Evolutionary conservation across 2,329 filamentous ascomycete species (phyloP).

Genomic region (Chlorencoelia australis): DNA sequence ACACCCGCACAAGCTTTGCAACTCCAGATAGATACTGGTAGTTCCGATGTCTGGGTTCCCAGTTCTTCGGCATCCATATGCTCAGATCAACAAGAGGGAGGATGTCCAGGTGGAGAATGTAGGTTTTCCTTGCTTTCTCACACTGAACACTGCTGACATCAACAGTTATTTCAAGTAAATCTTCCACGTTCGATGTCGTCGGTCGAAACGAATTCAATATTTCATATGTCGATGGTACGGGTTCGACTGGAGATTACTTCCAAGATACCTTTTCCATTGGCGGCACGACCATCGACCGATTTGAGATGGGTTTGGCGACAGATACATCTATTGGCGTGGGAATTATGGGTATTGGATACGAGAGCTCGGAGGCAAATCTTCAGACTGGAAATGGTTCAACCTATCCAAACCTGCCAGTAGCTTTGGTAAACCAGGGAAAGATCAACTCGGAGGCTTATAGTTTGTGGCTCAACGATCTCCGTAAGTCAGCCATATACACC

Average conservation of each 20-base stretch:
- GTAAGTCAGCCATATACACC: slow-evolving; percentile 23
- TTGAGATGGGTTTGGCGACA: slow-evolving; percentile 46
- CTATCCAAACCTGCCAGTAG: slow-evolving; percentile 26
- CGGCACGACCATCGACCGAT: slow-evolving; percentile 36
- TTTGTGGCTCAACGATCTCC: slow-evolving; percentile 29
- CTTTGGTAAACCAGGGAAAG: slow-evolving; percentile 32
- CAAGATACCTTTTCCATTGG: slow-evolving; percentile 44
- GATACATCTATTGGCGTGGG: slow-evolving; percentile 41
- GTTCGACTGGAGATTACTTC: slow-evolving; percentile 47
- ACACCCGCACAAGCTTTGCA: slow-evolving; percentile 45
- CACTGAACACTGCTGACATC: slow-evolving; percentile 1
- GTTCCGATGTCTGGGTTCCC: slow-evolving; percentile 50
- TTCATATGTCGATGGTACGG: slow-evolving; percentile 47
- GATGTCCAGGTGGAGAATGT: slow-evolving; percentile 39
- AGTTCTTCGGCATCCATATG: slow-evolving; percentile 27
- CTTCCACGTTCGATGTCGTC: slow-evolving; percentile 39
- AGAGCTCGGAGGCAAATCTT: slow-evolving; percentile 34
- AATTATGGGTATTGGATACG: slow-evolving; percentile 49
- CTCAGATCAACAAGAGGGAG: slow-evolving; percentile 25
- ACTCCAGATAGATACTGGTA: slow-evolving; percentile 52
- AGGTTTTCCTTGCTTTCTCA: slow-evolving; percentile 20
- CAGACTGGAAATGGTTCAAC: slow-evolving; percentile 34
- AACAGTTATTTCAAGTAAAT: slow-evolving; percentile 38
- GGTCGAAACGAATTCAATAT: slow-evolving; percentile 43
- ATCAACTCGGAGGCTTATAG: slow-evolving; percentile 34